These are phyloP conservation scores for Calcarisporium arbuscula DNA, from an alignment of 2,329 filamentous ascomycete genomes.

Conservation along the genomic window DNA sequence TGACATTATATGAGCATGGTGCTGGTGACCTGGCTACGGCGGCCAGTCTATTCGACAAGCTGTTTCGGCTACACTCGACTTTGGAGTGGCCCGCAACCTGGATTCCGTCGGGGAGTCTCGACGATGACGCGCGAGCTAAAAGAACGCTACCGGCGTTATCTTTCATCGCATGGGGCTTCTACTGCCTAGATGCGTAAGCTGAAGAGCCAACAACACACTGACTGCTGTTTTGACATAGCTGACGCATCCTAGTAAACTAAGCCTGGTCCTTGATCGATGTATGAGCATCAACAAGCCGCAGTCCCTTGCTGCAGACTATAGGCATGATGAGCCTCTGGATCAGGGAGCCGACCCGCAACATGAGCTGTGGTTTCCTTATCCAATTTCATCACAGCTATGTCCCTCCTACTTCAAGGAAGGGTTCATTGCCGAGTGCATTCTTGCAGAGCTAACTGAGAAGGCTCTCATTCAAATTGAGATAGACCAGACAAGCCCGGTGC, in stretches of 20 bases:
- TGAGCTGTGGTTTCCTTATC: conserved; percentile 11
- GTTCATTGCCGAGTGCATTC: conserved; percentile 1
- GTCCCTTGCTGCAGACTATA: no score
- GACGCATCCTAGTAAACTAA: no score
- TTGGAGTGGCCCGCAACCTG: no score
- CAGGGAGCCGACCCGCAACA: neutral
- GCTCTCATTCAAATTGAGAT: conserved; percentile 1
- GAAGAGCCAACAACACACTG: neutral
- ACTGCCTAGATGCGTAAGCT: conserved; percentile 15
- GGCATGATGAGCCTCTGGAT: no score
- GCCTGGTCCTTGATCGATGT: no score
- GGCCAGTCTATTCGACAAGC: neutral
- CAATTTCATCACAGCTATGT: neutral
- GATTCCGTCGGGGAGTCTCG: no score
- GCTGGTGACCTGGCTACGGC: conserved; percentile 7
- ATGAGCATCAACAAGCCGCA: no score
- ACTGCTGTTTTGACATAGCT: no score
- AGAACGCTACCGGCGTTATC: conserved; percentile 8
- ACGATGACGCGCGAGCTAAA: no score
- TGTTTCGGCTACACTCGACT: neutral
- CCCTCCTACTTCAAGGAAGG: neutral
- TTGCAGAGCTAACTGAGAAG: conserved; percentile 5
- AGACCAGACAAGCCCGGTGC: conserved; percentile 1
- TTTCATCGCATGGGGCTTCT: conserved; percentile 15
- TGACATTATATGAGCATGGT: conserved; percentile 13